Evolutionary conservation across 78 protist genomes (phyloP).

Genomic region (Dictyostelium capitatum): DNA sequence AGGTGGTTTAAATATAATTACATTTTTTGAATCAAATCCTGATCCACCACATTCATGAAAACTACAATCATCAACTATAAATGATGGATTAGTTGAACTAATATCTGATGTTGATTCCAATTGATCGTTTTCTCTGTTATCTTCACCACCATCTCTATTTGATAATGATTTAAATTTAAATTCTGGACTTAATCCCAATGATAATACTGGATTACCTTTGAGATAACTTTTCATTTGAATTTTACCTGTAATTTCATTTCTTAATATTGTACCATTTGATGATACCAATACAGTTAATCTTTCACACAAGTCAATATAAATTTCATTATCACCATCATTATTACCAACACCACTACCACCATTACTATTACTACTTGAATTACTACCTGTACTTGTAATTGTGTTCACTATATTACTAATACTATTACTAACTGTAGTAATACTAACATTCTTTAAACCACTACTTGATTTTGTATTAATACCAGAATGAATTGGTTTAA

Average conservation of each 20-base stretch:
- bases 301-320: slow-evolving; percentile 92
- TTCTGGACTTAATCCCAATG: slow-evolving; percentile 90
- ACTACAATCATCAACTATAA: slow-evolving; percentile 47
- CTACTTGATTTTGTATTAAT: not conserved
- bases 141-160: not conserved
- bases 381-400: not conserved
- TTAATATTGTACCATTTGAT: slow-evolving; percentile 78
- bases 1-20: slow-evolving; percentile 67
- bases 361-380: not conserved
- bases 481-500: slow-evolving; percentile 60
- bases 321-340: slow-evolving; percentile 66
- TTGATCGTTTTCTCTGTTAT: not conserved
- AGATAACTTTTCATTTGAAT: slow-evolving; percentile 92
- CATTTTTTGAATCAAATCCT: slow-evolving; percentile 19
- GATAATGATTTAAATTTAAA: slow-evolving; percentile 65
- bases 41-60: slow-evolving; percentile 64
- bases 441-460: not conserved
- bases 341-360: not conserved
- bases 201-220: slow-evolving; percentile 88
- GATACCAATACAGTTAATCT: slow-evolving; percentile 80
- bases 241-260: slow-evolving; percentile 90
- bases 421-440: not conserved
- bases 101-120: not conserved
- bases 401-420: not conserved
- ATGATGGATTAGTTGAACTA: not conserved